These are phyloP conservation scores for Symbiodinium pilosum DNA, from an alignment of 73 alveolate genomes.

Conservation along the genomic window DNA sequence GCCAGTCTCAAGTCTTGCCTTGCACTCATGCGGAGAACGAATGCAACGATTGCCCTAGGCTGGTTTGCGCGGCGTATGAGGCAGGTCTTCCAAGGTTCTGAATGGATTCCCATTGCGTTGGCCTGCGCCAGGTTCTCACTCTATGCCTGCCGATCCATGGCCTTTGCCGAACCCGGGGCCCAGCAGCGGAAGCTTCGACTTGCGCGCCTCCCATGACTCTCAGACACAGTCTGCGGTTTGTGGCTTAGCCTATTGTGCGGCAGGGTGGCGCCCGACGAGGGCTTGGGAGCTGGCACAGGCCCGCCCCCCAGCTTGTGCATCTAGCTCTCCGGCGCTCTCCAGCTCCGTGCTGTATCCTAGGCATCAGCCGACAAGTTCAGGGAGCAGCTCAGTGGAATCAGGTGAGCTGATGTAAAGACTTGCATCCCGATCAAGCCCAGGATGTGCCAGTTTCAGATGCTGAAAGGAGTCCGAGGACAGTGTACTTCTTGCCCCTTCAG, in stretches of 20 bases:
- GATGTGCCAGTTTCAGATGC: constrained; percentile 4
- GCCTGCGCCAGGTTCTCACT: background rate
- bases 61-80: constrained; percentile 1
- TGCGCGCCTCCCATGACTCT: background rate
- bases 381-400: background rate
- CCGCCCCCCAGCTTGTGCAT: too few species aligned
- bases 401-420: background rate
- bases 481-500: background rate
- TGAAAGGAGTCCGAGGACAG: background rate
- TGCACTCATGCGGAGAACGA: background rate
- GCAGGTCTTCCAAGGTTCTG: background rate
- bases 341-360: background rate
- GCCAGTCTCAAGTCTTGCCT: background rate
- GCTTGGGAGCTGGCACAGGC: constrained; percentile 16
- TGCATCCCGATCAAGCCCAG: background rate
- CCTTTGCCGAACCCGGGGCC: constrained; percentile 20
- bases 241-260: background rate
- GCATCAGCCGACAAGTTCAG: constrained; percentile 1
- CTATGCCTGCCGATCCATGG: constrained; percentile 17
- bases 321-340: background rate
- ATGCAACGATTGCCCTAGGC: background rate
- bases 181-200: constrained; percentile 15
- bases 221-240: background rate
- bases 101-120: too few species aligned
- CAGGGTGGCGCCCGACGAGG: constrained; percentile 21